These are phyloP conservation scores for Adiantum capillusveneris DNA, from an alignment of 75 land plant genomes.

Conservation along the genomic window DNA sequence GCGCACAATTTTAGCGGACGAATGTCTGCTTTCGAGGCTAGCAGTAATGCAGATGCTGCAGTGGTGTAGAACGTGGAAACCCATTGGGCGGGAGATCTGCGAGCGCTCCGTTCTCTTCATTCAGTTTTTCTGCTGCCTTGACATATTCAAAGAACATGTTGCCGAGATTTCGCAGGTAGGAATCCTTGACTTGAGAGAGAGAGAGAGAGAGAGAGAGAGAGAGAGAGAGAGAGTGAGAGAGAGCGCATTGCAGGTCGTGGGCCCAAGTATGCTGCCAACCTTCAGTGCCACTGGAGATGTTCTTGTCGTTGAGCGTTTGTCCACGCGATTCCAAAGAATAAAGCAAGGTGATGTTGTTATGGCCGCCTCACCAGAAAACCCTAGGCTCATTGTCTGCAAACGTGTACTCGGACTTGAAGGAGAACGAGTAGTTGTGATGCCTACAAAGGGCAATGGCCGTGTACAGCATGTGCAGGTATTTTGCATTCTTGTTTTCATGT, in stretches of 20 bases:
- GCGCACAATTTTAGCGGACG: too few species aligned
- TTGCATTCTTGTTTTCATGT: background rate
- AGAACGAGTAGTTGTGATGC: slow-evolving; percentile 37
- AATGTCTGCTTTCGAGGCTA: too few species aligned
- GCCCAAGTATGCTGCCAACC: slow-evolving; percentile 92
- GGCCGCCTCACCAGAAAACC: slow-evolving; percentile 57
- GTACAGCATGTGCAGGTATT: slow-evolving; percentile 2
- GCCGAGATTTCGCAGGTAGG: slow-evolving; percentile 30
- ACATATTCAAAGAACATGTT: slow-evolving; percentile 40
- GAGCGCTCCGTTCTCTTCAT: slow-evolving; percentile 22
- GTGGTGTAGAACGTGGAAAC: slow-evolving; percentile 23
- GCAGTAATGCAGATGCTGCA: background rate
- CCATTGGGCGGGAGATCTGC: slow-evolving; percentile 32
- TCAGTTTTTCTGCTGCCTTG: slow-evolving; percentile 51
- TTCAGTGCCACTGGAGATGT: slow-evolving; percentile 57
- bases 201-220: background rate
- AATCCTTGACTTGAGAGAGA: background rate
- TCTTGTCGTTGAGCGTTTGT: slow-evolving; percentile 49
- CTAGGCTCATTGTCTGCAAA: slow-evolving; percentile 50
- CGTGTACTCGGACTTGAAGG: slow-evolving; percentile 73
- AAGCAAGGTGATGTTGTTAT: slow-evolving; percentile 67
- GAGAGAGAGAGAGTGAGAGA: background rate
- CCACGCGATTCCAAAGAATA: slow-evolving; percentile 37
- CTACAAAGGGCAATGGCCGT: slow-evolving; percentile 4
- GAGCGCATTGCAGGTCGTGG: slow-evolving; percentile 32